Evolutionary conservation across 805 yeast species (phyloP), one percentile per base, ranked within the genome.

Genomic region (Ogataea pini): DNA sequence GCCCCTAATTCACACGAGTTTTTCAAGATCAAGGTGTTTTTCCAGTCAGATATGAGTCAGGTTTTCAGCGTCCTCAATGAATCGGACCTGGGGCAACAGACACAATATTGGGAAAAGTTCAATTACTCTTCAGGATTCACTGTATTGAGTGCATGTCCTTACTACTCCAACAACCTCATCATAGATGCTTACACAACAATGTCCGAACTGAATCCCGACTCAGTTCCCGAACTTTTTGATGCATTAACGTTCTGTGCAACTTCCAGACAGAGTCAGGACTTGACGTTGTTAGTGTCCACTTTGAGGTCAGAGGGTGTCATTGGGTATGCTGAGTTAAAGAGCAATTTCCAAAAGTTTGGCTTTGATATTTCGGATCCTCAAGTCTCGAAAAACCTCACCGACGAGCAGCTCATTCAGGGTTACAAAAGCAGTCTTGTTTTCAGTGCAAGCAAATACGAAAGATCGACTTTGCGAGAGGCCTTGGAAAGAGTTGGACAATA

Each of bases 201-300:
- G 46, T 56, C 62, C 3, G 44, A 51, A 0, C 48, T 70, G 42
- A 88, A 85, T 60, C 73, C 78, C 0, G 60, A 54, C 0, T 68
- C 73, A 40, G 52, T 61, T 1, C 81, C 86, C 0, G 62, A 69
- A 28, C 84, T 83, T 54, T 76, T 80, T 55, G 90, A 86, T 60
- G 77, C 85, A 0, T 61, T 86, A 28, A 68, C 65, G 6, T 74
- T 66, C 33, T 69, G 85, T 32, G 76, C 85, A 0, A 72, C 76
- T n/a, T 55, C 67, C 0, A 72, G 80, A 47, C 67, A 71, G 7
- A 72, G 79, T 1, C 76, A 76, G 47, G 75, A 70, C 36, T 60
- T 84, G 22, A 71, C 72, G 46, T 57, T 67, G 20, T 70, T 59
- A 37, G 75, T 79, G 8, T 67, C 76, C 7, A 76, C 76, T 36